Evolutionary conservation across 2,329 filamentous ascomycete species (phyloP), one percentile per base, ranked within the genome.

Genomic region (Dactylellina haptotyla): DNA sequence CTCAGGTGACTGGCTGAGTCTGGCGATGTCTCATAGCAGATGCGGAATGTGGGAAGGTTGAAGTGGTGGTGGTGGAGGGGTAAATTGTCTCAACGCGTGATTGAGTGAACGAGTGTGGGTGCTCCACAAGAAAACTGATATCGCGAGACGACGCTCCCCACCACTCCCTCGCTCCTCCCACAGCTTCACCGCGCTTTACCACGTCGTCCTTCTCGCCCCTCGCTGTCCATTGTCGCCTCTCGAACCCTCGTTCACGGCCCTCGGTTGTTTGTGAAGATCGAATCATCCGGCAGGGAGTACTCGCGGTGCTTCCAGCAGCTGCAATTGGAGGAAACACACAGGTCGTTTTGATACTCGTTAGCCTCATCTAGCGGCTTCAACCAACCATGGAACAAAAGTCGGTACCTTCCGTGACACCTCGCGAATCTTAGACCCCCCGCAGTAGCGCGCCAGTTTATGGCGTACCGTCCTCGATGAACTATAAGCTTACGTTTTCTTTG

Each of bases 71-170:
- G 20, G 34, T 71, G 67, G 67, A 72, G 67, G 67, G 67, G 67
- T 65, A 72, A 63, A 56, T 57, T 48, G 25, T 43, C 45, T 70
- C 67, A 72, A 72, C 67, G 67, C 67, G 59, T 64, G 26, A 39
- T 28, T 12, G n/a, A n/a, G n/a, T n/a, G n/a, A n/a, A n/a, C n/a
- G n/a, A n/a, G n/a, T n/a, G n/a, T 23, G 41, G 18, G 50, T 63
- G 50, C 58, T 57, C 66, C 58, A 63, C 67, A 20, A 45, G 16
- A 71, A 71, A 59, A 50, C 43, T 41, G 18, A 32, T 64, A 64
- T 65, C 67, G 67, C 67, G 67, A 72, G n/a, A 58, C 32, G 16
- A 48, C 46, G 8, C 16, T 16, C 37, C 14, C 12, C 37, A 41
- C 37, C 37, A 41, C 37, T 41, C 37, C 14, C 18, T 41, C 37